Percentiles rank a stretch among this genome's conserved stretches.
These are phyloP conservation scores for Phellopilus nigrolimitatus DNA, from an alignment of 1,284 basidiomycete species.

Conservation along the genomic window DNA sequence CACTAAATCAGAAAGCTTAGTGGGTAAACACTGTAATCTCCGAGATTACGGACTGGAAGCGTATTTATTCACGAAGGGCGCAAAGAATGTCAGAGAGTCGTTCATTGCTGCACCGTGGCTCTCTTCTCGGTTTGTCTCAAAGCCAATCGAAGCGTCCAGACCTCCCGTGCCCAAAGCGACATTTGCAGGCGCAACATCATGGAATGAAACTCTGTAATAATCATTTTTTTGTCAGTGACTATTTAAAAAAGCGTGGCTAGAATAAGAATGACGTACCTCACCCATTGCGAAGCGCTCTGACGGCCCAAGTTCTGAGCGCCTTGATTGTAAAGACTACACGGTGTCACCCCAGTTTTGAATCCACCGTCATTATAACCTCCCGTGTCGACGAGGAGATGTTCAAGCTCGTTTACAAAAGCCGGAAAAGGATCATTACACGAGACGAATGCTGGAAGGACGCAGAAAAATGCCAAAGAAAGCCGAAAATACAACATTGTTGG, in stretches of 20 bases:
- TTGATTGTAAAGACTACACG: conserved; percentile 13
- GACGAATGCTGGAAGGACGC: neutral
- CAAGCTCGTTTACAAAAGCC: conserved; percentile 11
- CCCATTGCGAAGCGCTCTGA: conserved; percentile 13
- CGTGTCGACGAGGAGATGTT: conserved; percentile 15
- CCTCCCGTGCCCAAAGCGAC: conserved; percentile 27
- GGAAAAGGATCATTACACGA: neutral
- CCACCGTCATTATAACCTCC: conserved; percentile 11
- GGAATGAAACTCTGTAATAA: conserved; percentile 19
- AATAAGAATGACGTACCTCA: conserved; percentile 5
- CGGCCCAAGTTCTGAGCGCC: conserved; percentile 9
- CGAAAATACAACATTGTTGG: no score
- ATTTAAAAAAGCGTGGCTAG: neutral
- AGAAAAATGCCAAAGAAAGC: neutral
- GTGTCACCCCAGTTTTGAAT: conserved; percentile 11
- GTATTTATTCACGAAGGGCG: conserved; percentile 13
- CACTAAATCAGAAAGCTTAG: conserved; percentile 18
- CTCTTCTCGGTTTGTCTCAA: conserved; percentile 27
- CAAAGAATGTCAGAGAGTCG: conserved; percentile 23
- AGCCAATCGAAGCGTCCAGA: conserved; percentile 27
- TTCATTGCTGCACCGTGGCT: conserved; percentile 27
- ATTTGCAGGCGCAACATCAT: conserved; percentile 28
- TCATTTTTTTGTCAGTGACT: neutral
- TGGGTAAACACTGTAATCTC: neutral
- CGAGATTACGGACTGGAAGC: conserved; percentile 10